Evolutionary conservation across 2,329 filamentous ascomycete genomes (phyloP), one percentile per base, ranked within the genome.

Genomic region (Monosporascus sp.): DNA sequence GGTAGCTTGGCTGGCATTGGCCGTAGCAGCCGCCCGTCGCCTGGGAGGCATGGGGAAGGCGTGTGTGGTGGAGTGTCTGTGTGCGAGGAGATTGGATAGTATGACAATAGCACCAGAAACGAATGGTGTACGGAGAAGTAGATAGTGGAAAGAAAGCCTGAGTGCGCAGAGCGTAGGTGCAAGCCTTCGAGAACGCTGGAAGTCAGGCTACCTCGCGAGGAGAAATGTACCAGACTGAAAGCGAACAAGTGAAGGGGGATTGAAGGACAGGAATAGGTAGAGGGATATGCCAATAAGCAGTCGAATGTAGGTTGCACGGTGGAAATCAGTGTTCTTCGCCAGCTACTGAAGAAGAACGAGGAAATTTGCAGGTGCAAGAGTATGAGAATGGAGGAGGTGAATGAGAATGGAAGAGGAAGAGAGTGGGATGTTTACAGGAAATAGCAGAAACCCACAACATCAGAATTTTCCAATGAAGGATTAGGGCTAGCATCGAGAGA

Each of bases 341-440:
- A 53, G 26, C n/a, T 38, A 37, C 35, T 49, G 18, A 15, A 37
- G 46, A 41, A 35, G 37, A 54, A 55, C 47, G 5, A 52, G 37
- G 48, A 35, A 18, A 24, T 53, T 31, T 26, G 49, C 28, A 38
- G 41, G 20, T 51, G 40, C 28, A 48, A 44, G 20, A 24, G 18
- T 40, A 24, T 24, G 28, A 18, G 24, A 35, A 41, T 24, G 35
- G 26, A n/a, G 20, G 22, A 28, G 28, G 18, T 28, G 28, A 1
- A 15, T 18, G 17, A 22, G n/a, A 28, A 22, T 9, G 15, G 5
- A n/a, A 24, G 40, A 31, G 38, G n/a, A 17, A 18, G 24, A 48
- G 46, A 4, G 9, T 48, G 18, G 14, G 6, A 18, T 43, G 40
- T 20, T 18, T 43, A 20, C 20, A 24, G 18, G 14, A 9, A 35